phyloP scores from a whole-genome alignment of 129 eudicot genomes.

The Erigeron canadensis region DNA sequence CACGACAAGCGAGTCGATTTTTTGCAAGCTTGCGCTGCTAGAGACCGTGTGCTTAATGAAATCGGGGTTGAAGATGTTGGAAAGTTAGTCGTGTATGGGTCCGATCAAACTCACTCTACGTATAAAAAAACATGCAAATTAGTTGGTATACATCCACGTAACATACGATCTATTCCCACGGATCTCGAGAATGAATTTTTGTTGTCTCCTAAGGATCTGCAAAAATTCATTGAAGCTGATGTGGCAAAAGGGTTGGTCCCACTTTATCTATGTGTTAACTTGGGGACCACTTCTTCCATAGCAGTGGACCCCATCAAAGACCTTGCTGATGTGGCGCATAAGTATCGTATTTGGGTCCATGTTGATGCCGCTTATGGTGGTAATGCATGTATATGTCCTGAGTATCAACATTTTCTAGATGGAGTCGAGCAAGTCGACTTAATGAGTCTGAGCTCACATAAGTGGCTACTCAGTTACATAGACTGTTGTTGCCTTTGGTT shows the following conservation, averaged over 20 bases:
- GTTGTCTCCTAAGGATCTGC: conserved; percentile 19
- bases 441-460: conserved; percentile 44
- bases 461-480: conserved; percentile 45
- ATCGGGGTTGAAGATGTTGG: conserved; percentile 17
- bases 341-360: conserved; percentile 41
- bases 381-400: conserved; percentile 56
- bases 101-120: conserved; percentile 49
- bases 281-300: conserved; percentile 46
- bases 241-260: conserved; percentile 50
- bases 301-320: conserved; percentile 39
- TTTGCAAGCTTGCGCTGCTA: too few species aligned
- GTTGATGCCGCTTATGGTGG: conserved; percentile 54
- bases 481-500: conserved; percentile 60
- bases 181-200: conserved; percentile 9
- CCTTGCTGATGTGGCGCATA: conserved; percentile 35
- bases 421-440: conserved; percentile 49
- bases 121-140: conserved; percentile 27
- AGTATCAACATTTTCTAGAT: conserved; percentile 36
- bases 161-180: conserved; percentile 31
- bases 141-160: conserved; percentile 34
- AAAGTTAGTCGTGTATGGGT: conserved; percentile 41
- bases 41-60: too few species aligned
- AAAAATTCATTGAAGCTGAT: conserved; percentile 31
- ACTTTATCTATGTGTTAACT: conserved; percentile 38
- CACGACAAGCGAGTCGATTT: too few species aligned